Evolutionary conservation across 169 alveolate species (phyloP).

Genomic region (Plasmodium gonderi): DNA sequence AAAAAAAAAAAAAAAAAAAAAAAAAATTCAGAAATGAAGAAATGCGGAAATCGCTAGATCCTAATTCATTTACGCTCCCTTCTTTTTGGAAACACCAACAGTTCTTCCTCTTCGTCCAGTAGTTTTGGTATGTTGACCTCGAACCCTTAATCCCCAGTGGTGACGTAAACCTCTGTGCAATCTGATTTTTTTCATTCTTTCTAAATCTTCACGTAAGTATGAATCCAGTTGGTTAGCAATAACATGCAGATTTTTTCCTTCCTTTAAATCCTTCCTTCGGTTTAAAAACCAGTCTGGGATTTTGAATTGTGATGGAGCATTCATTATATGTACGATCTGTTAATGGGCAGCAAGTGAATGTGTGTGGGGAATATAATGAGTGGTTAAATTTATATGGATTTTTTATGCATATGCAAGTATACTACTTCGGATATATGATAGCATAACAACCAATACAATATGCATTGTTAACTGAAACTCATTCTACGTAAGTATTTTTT

Average conservation of each 20-base stretch:
- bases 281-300: constrained; percentile 99
- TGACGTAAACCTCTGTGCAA: constrained; percentile 99
- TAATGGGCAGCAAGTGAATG: constrained; percentile 11
- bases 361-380: neutral
- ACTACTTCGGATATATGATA: neutral
- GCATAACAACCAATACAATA: neutral
- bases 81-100: constrained; percentile 98
- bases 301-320: constrained; percentile 94
- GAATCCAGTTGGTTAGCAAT: constrained; percentile 96
- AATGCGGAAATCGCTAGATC: neutral
- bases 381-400: neutral
- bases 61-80: constrained; percentile 80
- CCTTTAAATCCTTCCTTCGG: constrained; percentile 96
- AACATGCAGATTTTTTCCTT: constrained; percentile 95
- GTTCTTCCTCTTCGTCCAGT: constrained; percentile 99
- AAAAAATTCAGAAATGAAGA: no score
- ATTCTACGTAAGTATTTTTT: no score
- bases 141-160: constrained; percentile 98
- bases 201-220: constrained; percentile 98
- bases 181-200: constrained; percentile 98
- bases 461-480: no score
- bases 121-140: constrained; percentile 99
- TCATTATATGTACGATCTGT: constrained; percentile 90
- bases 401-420: neutral
- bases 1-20: constrained; percentile 31